Percentiles rank a stretch among this genome's conserved stretches.
Evolutionary conservation across 495 filamentous ascomycete genomes (phyloP).

Genomic region (Lentithecium fluviatile): DNA sequence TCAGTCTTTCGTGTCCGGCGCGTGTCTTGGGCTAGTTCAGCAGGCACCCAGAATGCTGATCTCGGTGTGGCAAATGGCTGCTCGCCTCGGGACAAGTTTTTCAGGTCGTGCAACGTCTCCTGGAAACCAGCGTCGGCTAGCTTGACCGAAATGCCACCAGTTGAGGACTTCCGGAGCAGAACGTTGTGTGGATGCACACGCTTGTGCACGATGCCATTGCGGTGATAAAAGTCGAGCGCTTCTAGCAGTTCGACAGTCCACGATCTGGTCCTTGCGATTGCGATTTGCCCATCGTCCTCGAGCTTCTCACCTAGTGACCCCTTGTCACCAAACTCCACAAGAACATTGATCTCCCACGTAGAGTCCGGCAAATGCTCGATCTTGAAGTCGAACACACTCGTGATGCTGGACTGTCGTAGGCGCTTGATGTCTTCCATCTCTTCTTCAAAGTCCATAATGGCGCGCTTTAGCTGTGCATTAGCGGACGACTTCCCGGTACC

Average conservation of each 20-base stretch:
- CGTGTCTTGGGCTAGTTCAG: constrained; percentile 65
- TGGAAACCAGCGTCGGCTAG: constrained; percentile 70
- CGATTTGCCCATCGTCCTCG: constrained; percentile 70
- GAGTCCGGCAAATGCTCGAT: constrained; percentile 49
- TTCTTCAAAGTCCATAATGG: constrained; percentile 63
- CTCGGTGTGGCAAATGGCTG: constrained; percentile 47
- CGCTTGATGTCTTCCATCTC: constrained; percentile 70
- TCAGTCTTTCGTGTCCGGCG: constrained; percentile 77
- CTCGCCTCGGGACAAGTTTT: constrained; percentile 46
- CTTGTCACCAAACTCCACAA: constrained; percentile 76
- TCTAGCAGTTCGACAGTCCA: constrained; percentile 92
- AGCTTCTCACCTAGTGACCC: constrained; percentile 80
- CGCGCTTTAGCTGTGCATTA: constrained; percentile 56
- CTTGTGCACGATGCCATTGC: constrained; percentile 75
- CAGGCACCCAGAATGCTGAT: constrained; percentile 79
- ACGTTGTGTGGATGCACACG: constrained; percentile 74
- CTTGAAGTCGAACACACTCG: constrained; percentile 77
- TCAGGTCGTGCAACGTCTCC: constrained; percentile 59
- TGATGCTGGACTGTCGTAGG: constrained; percentile 72
- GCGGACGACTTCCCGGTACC: constrained; percentile 53
- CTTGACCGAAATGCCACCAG: constrained; percentile 60
- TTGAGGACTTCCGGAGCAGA: constrained; percentile 60
- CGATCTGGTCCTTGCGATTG: constrained; percentile 67
- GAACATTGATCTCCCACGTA: constrained; percentile 74
- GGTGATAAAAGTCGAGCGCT: constrained; percentile 81